phyloP scores from a whole-genome alignment of 2,329 filamentous ascomycete species.

The Venturiaceae sp. region DNA sequence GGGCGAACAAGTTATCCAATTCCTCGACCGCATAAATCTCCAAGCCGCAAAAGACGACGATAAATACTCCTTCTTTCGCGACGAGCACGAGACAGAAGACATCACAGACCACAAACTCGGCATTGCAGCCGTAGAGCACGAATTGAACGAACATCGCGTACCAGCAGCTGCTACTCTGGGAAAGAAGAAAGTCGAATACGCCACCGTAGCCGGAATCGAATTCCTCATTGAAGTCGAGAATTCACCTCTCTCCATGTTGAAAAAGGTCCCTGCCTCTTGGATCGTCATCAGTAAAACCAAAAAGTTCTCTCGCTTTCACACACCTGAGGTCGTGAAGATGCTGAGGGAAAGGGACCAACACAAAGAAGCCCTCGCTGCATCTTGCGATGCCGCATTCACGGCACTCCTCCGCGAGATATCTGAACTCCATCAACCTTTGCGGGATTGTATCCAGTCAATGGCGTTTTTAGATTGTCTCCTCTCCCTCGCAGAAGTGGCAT shows the following conservation, averaged over 20 bases:
- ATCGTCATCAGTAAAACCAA: slow-evolving; percentile 92
- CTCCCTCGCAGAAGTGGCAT: slow-evolving; percentile 74
- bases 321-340: slow-evolving; percentile 75
- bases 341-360: slow-evolving; percentile 86
- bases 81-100: slow-evolving; percentile 76
- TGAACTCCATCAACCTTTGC: slow-evolving; percentile 77
- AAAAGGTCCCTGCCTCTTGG: slow-evolving; percentile 89
- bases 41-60: slow-evolving; percentile 77
- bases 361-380: slow-evolving; percentile 84
- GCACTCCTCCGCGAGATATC: slow-evolving; percentile 64
- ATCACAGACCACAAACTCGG: slow-evolving; percentile 87
- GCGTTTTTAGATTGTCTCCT: slow-evolving; percentile 84
- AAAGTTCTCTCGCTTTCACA: slow-evolving; percentile 84
- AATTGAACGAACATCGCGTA: slow-evolving; percentile 67
- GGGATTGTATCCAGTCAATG: slow-evolving; percentile 78
- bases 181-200: slow-evolving; percentile 64
- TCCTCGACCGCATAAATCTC: slow-evolving; percentile 77
- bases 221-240: slow-evolving; percentile 91
- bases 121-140: slow-evolving; percentile 85
- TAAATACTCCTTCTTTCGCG: slow-evolving; percentile 89
- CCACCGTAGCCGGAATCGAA: slow-evolving; percentile 81
- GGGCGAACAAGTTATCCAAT: slow-evolving; percentile 58
- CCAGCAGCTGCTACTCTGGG: slow-evolving; percentile 63
- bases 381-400: slow-evolving; percentile 76
- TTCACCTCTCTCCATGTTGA: slow-evolving; percentile 48